Conservation (phyloP, 2,329 filamentous ascomycete genomes). For the Neopestalotiopsis rosae region DNA sequence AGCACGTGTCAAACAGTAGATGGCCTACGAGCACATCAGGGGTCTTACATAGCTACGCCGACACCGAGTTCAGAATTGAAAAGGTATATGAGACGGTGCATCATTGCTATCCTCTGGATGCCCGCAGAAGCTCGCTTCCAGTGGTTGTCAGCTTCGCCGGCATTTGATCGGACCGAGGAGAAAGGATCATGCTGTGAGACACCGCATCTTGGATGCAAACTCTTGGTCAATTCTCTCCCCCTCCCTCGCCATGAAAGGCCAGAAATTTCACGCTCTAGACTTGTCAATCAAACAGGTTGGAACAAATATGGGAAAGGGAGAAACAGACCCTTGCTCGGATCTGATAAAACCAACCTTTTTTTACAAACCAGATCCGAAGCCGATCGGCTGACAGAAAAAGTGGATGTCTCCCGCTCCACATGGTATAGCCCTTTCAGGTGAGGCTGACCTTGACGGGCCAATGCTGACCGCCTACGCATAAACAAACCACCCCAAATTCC, state of each 20-base stretch:
- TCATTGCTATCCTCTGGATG: neutral
- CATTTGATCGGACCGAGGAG: neutral
- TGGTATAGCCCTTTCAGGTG: neutral
- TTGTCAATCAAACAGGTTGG: neutral
- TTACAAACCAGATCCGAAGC: constrained; percentile 4
- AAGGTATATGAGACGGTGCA: neutral
- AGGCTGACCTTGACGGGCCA: constrained; percentile 1
- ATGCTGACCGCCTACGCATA: constrained; percentile 1
- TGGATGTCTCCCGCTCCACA: neutral
- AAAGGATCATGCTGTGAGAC: neutral
- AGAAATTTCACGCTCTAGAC: too few species aligned
- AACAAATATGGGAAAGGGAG: neutral
- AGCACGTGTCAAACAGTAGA: neutral
- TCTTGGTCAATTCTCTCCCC: neutral
- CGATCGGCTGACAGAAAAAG: constrained; percentile 9
- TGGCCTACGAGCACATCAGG: neutral
- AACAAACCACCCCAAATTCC: neutral
- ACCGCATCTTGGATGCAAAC: neutral
- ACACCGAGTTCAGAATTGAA: neutral
- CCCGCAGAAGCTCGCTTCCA: neutral
- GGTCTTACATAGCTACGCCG: neutral
- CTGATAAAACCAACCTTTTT: constrained; percentile 11
- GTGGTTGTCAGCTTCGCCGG: neutral
- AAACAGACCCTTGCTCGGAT: constrained; percentile 6
- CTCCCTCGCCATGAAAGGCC: too few species aligned